A percentile compares a stretch with the other conserved stretches of the same genome.
phyloP scores from a whole-genome alignment of 306 rosid species.

The Ormosia semicastrata region DNA sequence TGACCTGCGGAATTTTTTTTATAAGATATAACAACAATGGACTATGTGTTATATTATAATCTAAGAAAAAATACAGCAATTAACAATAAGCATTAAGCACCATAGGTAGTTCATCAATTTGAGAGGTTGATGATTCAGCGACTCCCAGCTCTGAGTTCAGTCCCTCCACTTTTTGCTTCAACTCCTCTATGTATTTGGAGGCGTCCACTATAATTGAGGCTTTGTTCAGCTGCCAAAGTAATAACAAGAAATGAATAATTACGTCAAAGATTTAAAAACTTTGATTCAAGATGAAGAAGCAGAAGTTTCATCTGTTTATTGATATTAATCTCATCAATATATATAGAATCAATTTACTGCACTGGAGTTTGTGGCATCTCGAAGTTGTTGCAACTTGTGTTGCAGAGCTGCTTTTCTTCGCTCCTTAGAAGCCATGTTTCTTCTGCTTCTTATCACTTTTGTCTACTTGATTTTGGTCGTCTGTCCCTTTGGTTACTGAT shows the following conservation, averaged over 20 bases:
- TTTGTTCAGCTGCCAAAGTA: constrained; percentile 52
- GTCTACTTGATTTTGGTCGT: constrained; percentile 14
- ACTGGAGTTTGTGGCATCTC: constrained; percentile 66
- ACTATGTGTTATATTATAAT: not conserved
- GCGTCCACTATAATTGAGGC: constrained; percentile 80
- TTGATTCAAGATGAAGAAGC: not conserved
- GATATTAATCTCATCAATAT: not conserved
- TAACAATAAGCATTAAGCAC: constrained; percentile 20
- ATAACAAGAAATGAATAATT: not conserved
- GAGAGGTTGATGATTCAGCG: constrained; percentile 37
- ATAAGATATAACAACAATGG: not conserved
- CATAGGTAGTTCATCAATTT: constrained; percentile 46
- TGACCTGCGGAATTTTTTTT: constrained; percentile 49
- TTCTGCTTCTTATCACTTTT: constrained; percentile 23
- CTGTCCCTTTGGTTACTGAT: not conserved
- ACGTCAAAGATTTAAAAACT: not conserved
- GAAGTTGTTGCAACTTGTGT: constrained; percentile 50
- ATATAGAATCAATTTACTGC: constrained; percentile 49
- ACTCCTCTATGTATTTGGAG: constrained; percentile 62
- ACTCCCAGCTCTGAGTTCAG: constrained; percentile 50
- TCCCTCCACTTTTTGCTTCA: constrained; percentile 67
- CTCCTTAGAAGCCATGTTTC: constrained; percentile 53
- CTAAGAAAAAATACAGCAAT: not conserved
- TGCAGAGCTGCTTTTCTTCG: constrained; percentile 46
- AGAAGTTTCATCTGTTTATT: not conserved